A percentile compares a stretch with the other conserved stretches of the same genome.
These are phyloP conservation scores for Hymenoscyphus salicellus DNA, from an alignment of 2,329 filamentous ascomycete species.

Conservation along the genomic window DNA sequence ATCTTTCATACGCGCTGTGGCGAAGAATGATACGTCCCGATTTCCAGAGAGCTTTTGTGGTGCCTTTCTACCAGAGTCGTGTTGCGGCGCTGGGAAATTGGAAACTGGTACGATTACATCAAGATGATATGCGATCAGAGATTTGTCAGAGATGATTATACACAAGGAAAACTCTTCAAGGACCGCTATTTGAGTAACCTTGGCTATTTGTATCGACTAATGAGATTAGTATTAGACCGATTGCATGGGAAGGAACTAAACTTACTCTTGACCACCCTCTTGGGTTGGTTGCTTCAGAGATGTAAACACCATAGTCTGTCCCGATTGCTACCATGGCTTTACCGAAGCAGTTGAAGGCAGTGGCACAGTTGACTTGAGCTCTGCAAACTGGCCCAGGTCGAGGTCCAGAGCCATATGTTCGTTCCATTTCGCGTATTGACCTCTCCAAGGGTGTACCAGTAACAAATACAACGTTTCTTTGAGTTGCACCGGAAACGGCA, in stretches of 20 bases:
- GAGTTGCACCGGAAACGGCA: constrained; percentile 54
- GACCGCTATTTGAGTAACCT: constrained; percentile 89
- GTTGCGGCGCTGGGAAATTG: constrained; percentile 57
- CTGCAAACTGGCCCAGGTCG: constrained; percentile 76
- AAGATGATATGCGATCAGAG: constrained; percentile 87
- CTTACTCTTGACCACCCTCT: constrained; percentile 85
- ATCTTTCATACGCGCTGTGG: constrained; percentile 95
- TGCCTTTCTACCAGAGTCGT: constrained; percentile 76
- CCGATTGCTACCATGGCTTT: constrained; percentile 89
- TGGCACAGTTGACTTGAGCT: constrained; percentile 87
- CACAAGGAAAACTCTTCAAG: constrained; percentile 95
- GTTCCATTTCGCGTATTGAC: constrained; percentile 84
- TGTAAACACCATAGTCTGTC: constrained; percentile 90
- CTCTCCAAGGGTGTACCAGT: constrained; percentile 88
- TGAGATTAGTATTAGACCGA: constrained; percentile 19
- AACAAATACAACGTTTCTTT: constrained; percentile 68
- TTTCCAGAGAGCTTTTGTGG: constrained; percentile 84
- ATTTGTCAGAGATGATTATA: constrained; percentile 85
- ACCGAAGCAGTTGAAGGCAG: constrained; percentile 79
- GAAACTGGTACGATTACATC: constrained; percentile 72
- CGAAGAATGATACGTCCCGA: constrained; percentile 95
- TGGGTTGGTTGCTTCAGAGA: constrained; percentile 83
- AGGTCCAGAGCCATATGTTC: constrained; percentile 66
- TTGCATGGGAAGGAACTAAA: constrained; percentile 19
- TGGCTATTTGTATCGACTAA: constrained; percentile 68